These are phyloP conservation scores for Candida ovalis DNA, from an alignment of 805 yeast genomes.

Conservation along the genomic window DNA sequence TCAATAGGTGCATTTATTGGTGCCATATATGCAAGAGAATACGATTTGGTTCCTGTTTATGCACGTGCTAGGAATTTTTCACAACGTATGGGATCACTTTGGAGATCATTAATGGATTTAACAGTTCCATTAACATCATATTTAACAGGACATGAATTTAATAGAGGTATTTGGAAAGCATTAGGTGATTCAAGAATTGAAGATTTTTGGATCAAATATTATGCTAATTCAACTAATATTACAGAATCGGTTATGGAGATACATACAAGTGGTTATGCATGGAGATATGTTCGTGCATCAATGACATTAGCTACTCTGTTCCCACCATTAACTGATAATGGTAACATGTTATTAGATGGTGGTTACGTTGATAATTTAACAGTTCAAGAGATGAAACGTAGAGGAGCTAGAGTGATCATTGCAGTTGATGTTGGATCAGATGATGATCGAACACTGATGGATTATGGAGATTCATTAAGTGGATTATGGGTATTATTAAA, in stretches of 20 bases:
- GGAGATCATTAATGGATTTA: conserved; percentile 82
- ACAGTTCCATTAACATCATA: conserved; percentile 94
- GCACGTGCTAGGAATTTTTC: conserved; percentile 88
- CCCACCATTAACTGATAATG: conserved; percentile 86
- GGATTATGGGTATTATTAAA: conserved; percentile 90
- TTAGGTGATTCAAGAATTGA: conserved; percentile 91
- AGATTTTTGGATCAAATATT: conserved; percentile 91
- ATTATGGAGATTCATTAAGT: conserved; percentile 87
- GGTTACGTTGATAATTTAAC: conserved; percentile 95
- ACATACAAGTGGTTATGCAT: conserved; percentile 87
- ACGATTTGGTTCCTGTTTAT: conserved; percentile 84
- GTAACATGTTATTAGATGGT: conserved; percentile 92
- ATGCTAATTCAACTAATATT: conserved; percentile 88
- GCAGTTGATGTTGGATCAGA: conserved; percentile 96
- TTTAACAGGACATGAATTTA: conserved; percentile 95
- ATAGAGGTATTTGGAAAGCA: conserved; percentile 95
- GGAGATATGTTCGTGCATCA: conserved; percentile 94
- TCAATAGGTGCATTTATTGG: conserved; percentile 96
- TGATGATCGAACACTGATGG: conserved; percentile 87
- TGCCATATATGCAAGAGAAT: conserved; percentile 89
- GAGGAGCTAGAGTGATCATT: conserved; percentile 82
- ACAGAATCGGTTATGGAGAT: conserved; percentile 95
- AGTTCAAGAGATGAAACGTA: conserved; percentile 83
- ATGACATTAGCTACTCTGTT: conserved; percentile 94
- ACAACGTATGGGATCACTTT: conserved; percentile 72